Conservation (phyloP, 495 filamentous ascomycete species). For the Chaetomium tenue region DNA sequence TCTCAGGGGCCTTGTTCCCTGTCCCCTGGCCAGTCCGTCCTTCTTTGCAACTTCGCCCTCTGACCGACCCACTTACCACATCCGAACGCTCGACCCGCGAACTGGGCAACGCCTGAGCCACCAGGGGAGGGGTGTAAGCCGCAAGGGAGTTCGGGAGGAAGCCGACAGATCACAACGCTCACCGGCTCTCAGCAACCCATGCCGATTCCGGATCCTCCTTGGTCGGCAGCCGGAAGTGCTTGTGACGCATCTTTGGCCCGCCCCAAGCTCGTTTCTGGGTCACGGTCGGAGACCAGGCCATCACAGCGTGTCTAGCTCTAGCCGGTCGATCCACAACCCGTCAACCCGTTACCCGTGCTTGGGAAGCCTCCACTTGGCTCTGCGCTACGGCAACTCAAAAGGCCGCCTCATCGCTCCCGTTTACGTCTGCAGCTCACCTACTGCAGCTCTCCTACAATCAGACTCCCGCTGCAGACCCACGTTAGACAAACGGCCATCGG, state of each 20-base stretch:
- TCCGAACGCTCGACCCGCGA: slow-evolving; percentile 16
- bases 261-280: slow-evolving; percentile 23
- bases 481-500: slow-evolving; percentile 31
- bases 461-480: slow-evolving; percentile 26
- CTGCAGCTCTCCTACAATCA: slow-evolving; percentile 10
- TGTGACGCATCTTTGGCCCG: slow-evolving; percentile 25
- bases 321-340: slow-evolving; percentile 14
- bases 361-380: slow-evolving; percentile 22
- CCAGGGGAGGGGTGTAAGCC: slow-evolving; percentile 18
- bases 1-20: neutral
- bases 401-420: slow-evolving; percentile 27
- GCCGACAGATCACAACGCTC: neutral
- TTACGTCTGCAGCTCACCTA: slow-evolving; percentile 32
- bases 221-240: slow-evolving; percentile 31
- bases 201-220: slow-evolving; percentile 25
- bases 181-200: slow-evolving; percentile 23
- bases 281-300: slow-evolving; percentile 13
- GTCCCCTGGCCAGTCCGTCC: slow-evolving; percentile 8
- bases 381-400: slow-evolving; percentile 25
- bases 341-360: slow-evolving; percentile 12
- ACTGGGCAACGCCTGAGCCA: neutral
- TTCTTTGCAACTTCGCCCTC: neutral
- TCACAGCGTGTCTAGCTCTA: slow-evolving; percentile 15
- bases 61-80: slow-evolving; percentile 24
- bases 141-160: slow-evolving; percentile 7